Evolutionary conservation across 23 red algal genomes (phyloP), one percentile per base, ranked within the genome.

Genomic region (Gracilaria caudata): DNA sequence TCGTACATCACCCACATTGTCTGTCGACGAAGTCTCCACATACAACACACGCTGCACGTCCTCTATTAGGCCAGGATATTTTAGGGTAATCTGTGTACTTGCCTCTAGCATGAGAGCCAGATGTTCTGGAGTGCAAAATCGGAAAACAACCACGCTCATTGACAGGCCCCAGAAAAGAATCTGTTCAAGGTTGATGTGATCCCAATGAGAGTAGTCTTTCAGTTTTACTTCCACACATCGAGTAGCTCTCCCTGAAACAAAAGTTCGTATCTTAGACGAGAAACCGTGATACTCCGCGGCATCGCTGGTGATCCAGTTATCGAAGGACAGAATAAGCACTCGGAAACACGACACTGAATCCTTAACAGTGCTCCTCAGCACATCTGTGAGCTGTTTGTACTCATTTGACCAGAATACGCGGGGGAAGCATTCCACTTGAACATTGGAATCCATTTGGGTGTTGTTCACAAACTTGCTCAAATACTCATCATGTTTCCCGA

Each of bases 111-210:
- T 55, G 6, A 10, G 0, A 2, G 3, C 30, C 41, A 77, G 40
- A 16, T 34, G 45, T 17, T 77, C 41, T 7, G 51, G 2, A 51
- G 2, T 11, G 5, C 7, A 4, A 17, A 77, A 77, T 5, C 72
- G 72, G 20, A 77, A 51, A 0, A 77, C 43, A 29, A 77, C 45
- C 7, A 77, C 19, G 19, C 45, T 55, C 25, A 34, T 34, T 3
- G 72, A 53, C 16, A 77, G 33, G 72, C 72, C 72, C 51, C 51
- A 53, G 20, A 77, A 34, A 10, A 77, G 72, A 34, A 55, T 17
- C 25, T 77, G 72, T 13, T 77, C 72, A 1, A 77, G 7, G 23
- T 53, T 77, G 39, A 55, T 33, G 25, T 77, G 72, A 35, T 77
- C 72, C 72, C 72, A 77, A 53, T 33, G 29, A 55, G 45, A 28